Conservation (phyloP, 495 filamentous ascomycete species). For the Penicillium goetzii region DNA sequence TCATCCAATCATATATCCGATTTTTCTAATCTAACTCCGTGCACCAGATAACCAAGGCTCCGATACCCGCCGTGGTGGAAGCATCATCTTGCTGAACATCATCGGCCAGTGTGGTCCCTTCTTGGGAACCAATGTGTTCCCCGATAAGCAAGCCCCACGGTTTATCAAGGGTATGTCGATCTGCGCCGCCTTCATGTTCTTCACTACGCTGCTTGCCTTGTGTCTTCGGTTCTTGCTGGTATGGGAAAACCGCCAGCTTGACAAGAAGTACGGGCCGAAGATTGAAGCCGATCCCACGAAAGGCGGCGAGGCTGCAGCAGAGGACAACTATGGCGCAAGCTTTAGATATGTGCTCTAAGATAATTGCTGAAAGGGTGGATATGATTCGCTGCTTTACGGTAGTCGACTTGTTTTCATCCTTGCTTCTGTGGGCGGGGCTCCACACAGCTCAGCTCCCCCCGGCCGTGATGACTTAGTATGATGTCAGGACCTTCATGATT, state of each 20-base stretch:
- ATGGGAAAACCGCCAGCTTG: conserved; percentile 65
- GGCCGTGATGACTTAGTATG: conserved; percentile 9
- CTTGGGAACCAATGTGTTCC: conserved; percentile 72
- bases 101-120: conserved; percentile 73
- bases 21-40: neutral
- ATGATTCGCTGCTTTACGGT: neutral
- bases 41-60: conserved; percentile 68
- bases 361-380: neutral
- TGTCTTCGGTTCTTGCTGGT: conserved; percentile 58
- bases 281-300: conserved; percentile 27
- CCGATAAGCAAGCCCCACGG: conserved; percentile 59
- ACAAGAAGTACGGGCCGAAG: conserved; percentile 50
- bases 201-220: conserved; percentile 62
- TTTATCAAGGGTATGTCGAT: conserved; percentile 68
- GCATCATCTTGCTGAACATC: conserved; percentile 70
- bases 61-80: conserved; percentile 70
- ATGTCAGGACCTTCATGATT: conserved; percentile 14
- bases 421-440: neutral
- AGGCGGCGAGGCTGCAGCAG: conserved; percentile 32
- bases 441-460: conserved; percentile 1
- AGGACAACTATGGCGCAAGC: conserved; percentile 56
- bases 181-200: conserved; percentile 74
- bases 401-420: neutral
- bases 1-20: neutral
- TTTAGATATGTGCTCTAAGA: conserved; percentile 52